Percentiles rank a stretch among this genome's conserved stretches.
Evolutionary conservation across 1,284 basidiomycete genomes (phyloP).

Genomic region (Inonotus hispidus): DNA sequence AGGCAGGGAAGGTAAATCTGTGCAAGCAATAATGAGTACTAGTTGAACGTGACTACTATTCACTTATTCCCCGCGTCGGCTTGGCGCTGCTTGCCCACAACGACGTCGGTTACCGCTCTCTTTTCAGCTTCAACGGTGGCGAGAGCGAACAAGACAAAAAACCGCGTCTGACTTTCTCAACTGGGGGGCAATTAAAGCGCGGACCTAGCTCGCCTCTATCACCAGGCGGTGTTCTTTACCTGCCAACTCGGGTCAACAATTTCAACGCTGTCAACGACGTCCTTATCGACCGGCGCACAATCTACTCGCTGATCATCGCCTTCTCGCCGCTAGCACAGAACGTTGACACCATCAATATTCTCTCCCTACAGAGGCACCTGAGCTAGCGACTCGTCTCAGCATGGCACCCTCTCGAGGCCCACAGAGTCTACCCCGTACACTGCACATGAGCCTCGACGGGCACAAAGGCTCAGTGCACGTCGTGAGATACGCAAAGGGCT

Average conservation of each 20-base stretch:
- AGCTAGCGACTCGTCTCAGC: not conserved
- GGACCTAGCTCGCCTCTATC: not conserved
- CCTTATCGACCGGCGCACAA: not conserved
- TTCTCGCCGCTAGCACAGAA: not conserved
- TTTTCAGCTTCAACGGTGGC: not conserved
- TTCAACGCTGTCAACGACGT: not conserved
- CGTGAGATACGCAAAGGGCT: constrained; percentile 79
- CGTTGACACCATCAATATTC: not conserved
- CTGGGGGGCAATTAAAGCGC: not conserved
- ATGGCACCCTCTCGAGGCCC: constrained; percentile 68
- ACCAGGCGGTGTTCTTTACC: not conserved
- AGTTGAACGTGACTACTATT: not conserved
- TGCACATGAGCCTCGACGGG: constrained; percentile 52
- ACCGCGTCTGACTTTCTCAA: not conserved
- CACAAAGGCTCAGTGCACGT: constrained; percentile 84
- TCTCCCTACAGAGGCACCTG: not conserved
- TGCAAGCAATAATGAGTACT: not conserved
- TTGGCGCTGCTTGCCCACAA: no score
- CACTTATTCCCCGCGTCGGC: not conserved
- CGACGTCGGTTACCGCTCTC: not conserved
- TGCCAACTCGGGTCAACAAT: not conserved
- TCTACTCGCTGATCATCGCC: not conserved
- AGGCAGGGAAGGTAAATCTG: not conserved
- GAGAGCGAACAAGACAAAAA: not conserved
- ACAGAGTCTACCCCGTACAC: constrained; percentile 48